Percentiles rank a stretch among this genome's conserved stretches.
These are phyloP conservation scores for Syzygium grande DNA, from an alignment of 345 rosid species.

Conservation along the genomic window DNA sequence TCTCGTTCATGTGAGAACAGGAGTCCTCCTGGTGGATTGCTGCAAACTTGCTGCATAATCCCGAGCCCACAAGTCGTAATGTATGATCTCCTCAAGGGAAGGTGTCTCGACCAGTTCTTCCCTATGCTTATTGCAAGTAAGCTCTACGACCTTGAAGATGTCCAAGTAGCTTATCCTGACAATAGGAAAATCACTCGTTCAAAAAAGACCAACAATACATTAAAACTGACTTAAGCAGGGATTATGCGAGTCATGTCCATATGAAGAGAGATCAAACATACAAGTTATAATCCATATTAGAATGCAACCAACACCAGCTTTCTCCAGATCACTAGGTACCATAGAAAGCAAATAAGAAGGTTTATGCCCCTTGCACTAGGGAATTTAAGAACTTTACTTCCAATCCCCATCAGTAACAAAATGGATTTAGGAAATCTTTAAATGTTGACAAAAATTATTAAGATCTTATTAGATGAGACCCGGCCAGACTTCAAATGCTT, in stretches of 20 bases:
- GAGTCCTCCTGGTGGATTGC: slow-evolving; percentile 32
- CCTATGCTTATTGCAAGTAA: slow-evolving; percentile 68
- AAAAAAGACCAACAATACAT: not conserved
- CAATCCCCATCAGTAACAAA: not conserved
- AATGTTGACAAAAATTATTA: not conserved
- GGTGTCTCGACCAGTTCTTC: slow-evolving; percentile 62
- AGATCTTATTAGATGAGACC: not conserved
- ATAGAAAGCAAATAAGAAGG: not conserved
- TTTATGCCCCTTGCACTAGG: not conserved
- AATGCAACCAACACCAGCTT: not conserved
- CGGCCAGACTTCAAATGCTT: not conserved
- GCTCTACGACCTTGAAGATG: slow-evolving; percentile 87
- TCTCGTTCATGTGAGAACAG: slow-evolving; percentile 29
- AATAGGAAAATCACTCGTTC: not conserved
- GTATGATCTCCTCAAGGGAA: slow-evolving; percentile 79
- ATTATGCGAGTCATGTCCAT: not conserved
- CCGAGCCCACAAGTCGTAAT: slow-evolving; percentile 91
- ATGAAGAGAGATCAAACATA: not conserved
- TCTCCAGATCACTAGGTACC: not conserved
- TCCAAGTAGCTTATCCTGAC: slow-evolving; percentile 85
- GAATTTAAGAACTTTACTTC: not conserved
- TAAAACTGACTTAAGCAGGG: not conserved
- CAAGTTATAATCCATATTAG: not conserved
- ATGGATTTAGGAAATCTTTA: not conserved
- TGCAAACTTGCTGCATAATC: slow-evolving; percentile 53